A percentile compares a stretch with the other conserved stretches of the same genome.
These are phyloP conservation scores for Fusarium sp. DNA, from an alignment of 2,329 filamentous ascomycete species.

Conservation along the genomic window DNA sequence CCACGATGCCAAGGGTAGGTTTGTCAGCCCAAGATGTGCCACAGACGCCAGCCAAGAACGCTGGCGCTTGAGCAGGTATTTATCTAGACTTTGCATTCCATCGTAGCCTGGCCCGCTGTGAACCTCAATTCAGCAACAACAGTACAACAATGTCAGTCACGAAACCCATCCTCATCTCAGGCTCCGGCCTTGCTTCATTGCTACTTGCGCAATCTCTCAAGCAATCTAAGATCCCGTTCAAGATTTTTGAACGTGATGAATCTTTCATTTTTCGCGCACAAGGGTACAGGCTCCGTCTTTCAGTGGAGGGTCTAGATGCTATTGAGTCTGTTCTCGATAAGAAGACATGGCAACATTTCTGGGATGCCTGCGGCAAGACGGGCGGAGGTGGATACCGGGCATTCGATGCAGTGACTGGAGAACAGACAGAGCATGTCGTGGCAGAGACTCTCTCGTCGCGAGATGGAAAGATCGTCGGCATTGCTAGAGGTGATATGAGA, in stretches of 20 bases:
- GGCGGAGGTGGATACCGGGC: slow-evolving; percentile 61
- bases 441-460: slow-evolving; percentile 57
- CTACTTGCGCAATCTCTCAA: slow-evolving; percentile 56
- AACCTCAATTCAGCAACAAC: neutral
- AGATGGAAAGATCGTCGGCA: slow-evolving; percentile 68
- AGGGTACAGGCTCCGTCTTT: slow-evolving; percentile 69
- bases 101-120: neutral
- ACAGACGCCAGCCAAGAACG: neutral
- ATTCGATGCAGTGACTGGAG: slow-evolving; percentile 64
- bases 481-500: slow-evolving; percentile 71
- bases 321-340: slow-evolving; percentile 66
- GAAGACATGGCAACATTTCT: slow-evolving; percentile 62
- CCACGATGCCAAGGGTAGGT: neutral
- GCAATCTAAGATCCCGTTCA: slow-evolving; percentile 57
- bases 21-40: neutral
- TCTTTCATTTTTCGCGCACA: slow-evolving; percentile 65
- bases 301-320: slow-evolving; percentile 64
- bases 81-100: neutral
- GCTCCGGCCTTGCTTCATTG: slow-evolving; percentile 55
- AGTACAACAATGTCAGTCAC: slow-evolving; percentile 26
- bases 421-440: slow-evolving; percentile 46
- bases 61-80: neutral
- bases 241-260: slow-evolving; percentile 64
- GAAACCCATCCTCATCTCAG: slow-evolving; percentile 55
- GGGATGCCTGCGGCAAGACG: slow-evolving; percentile 67